Percentiles rank a stretch among this genome's conserved stretches.
phyloP scores from a whole-genome alignment of 257 asterid species.

The Solanum appendiculatum region DNA sequence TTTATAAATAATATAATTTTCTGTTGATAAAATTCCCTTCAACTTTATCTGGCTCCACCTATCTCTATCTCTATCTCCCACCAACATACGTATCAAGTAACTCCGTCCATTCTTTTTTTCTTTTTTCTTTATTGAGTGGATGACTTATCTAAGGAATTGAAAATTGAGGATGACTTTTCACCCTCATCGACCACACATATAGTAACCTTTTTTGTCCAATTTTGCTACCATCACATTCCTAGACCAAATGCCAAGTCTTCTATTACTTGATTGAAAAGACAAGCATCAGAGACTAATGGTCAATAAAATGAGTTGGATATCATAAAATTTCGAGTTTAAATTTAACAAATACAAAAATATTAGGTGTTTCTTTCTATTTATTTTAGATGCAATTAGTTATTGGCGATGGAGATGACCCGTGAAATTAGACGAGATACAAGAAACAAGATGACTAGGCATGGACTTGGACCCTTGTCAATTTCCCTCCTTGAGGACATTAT shows the following conservation, averaged over 20 bases:
- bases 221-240: neutral
- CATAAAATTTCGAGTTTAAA: neutral
- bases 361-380: fast-evolving
- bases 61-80: neutral
- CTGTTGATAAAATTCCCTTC: fast-evolving
- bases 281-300: fast-evolving
- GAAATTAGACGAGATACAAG: too few species aligned
- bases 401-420: fast-evolving
- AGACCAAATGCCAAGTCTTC: neutral
- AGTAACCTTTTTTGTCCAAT: neutral
- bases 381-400: neutral
- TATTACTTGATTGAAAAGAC: neutral
- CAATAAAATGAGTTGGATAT: neutral
- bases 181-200: neutral
- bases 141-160: neutral
- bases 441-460: neutral
- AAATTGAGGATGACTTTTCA: neutral
- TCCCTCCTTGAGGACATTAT: neutral
- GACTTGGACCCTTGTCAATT: neutral
- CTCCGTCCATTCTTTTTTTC: neutral
- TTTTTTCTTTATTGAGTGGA: neutral
- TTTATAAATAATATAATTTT: too few species aligned
- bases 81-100: neutral
- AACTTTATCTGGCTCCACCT: fast-evolving
- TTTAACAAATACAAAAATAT: too few species aligned